A percentile compares a stretch with the other conserved stretches of the same genome.
Evolutionary conservation across 2,329 filamentous ascomycete species (phyloP).

Genomic region (Orbilia blumenaviensis): DNA sequence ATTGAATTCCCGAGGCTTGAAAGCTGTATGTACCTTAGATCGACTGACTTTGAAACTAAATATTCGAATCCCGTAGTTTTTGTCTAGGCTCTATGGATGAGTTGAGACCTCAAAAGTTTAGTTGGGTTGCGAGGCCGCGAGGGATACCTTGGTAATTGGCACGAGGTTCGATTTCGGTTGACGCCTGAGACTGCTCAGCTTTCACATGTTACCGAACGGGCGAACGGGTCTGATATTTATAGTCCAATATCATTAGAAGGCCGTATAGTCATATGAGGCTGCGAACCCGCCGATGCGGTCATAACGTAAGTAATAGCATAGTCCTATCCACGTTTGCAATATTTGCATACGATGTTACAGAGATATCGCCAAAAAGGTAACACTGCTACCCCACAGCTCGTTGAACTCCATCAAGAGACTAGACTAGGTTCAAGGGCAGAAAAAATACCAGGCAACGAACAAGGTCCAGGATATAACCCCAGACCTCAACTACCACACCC

Average conservation of each 20-base stretch:
- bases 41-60: conserved; percentile 7
- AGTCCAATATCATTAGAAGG: conserved; percentile 13
- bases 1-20: neutral
- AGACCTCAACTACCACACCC: conserved; percentile 42
- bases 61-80: neutral
- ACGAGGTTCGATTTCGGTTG: neutral
- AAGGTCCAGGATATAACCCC: conserved; percentile 25
- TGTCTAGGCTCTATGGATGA: neutral
- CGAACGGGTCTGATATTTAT: conserved; percentile 41
- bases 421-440: conserved; percentile 23
- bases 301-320: conserved; percentile 44
- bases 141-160: conserved; percentile 14
- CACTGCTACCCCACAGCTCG: conserved; percentile 50
- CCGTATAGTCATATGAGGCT: conserved; percentile 33
- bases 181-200: too few relatives aligned
- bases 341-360: conserved; percentile 17
- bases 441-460: conserved; percentile 12
- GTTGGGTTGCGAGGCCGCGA: neutral
- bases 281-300: conserved; percentile 4
- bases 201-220: conserved; percentile 53
- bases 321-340: too few relatives aligned
- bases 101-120: neutral
- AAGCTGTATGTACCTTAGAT: conserved; percentile 17
- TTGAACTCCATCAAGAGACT: conserved; percentile 27
- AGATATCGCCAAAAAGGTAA: conserved; percentile 25